Base-by-base conservation (phyloP, 306 rosid genomes). In the Prunus mira region DNA sequence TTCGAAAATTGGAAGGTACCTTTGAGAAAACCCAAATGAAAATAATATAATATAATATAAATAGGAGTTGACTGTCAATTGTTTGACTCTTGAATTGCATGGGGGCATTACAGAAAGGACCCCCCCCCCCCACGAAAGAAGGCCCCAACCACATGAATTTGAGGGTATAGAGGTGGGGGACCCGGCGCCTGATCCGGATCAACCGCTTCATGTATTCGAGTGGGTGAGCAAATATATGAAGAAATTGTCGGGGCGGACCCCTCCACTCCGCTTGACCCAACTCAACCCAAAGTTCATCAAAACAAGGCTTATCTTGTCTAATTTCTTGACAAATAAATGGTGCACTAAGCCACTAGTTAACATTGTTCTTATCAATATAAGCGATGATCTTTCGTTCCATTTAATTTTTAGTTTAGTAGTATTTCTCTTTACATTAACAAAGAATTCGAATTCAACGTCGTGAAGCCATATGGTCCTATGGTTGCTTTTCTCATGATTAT, bases 151-250 rank as follows among this genome's bases (percentile, higher is more conserved):
- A n/a, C n/a, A 73, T 73, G 52, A 66, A 73, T 55, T 32, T n/a
- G 46, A 10, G 46, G 61, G 38, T 19, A 1, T 12, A 11, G 62
- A 8, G 32, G 20, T 43, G 3, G 30, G 67, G 69, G 82, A 27
- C 63, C 69, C 52, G 74, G 67, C 25, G 73, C 72, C 73, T 28
- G 69, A 66, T 79, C 82, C 82, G 74, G 74, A 65, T 73, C 74
- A 25, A 20, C 30, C 74, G 82, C 71, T 54, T 12, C 51, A 65
- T 72, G 78, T 45, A 56, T 45, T 55, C 62, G 22, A 14, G 68
- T 79, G 68, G 78, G 73, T 62, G 49, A 65, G 61, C 67, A 67
- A 25, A 69, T 12, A 71, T 13, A 72, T 54, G 58, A 54, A 54
- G 9, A n/a, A 1, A 13, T 5, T 76, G 74, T 56, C 68, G 74